These are phyloP conservation scores for Physaria fendleri DNA, from an alignment of 345 rosid species.

Conservation along the genomic window DNA sequence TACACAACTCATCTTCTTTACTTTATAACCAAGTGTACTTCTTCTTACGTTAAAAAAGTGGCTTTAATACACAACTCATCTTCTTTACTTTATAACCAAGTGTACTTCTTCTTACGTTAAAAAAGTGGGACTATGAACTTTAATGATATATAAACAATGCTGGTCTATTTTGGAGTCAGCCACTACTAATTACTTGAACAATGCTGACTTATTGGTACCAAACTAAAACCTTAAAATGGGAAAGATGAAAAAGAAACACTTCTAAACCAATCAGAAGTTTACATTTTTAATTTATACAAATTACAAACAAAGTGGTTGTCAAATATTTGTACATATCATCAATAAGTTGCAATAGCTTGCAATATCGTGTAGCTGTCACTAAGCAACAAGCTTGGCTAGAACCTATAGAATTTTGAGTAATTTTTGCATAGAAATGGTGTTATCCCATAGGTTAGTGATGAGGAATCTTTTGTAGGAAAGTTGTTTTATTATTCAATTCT, in stretches of 20 bases:
- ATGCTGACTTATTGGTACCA: constrained; percentile 27
- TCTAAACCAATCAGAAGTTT: constrained; percentile 17
- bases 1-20: too few relatives aligned
- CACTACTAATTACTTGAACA: too few relatives aligned
- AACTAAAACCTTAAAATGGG: constrained; percentile 26
- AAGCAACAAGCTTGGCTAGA: constrained; percentile 31
- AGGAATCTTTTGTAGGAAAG: constrained; percentile 34
- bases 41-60: too few relatives aligned
- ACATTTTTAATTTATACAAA: constrained; percentile 11
- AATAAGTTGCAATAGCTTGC: constrained; percentile 30
- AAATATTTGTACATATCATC: constrained; percentile 34
- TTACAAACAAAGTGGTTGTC: constrained; percentile 25
- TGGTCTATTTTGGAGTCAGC: too few relatives aligned
- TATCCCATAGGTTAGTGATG: constrained; percentile 32
- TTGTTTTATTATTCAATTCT: constrained; percentile 26
- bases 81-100: too few relatives aligned
- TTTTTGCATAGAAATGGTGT: constrained; percentile 31
- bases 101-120: too few relatives aligned
- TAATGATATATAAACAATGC: too few relatives aligned
- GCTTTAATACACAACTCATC: too few relatives aligned
- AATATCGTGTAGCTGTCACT: constrained; percentile 36
- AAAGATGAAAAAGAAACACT: constrained; percentile 10
- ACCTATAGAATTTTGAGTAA: constrained; percentile 25
- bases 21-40: too few relatives aligned
- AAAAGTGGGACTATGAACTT: too few relatives aligned